Percentiles rank a stretch among this genome's conserved stretches.
These are phyloP conservation scores for Claviceps maximensis DNA, from an alignment of 2,329 filamentous ascomycete genomes.

Conservation along the genomic window DNA sequence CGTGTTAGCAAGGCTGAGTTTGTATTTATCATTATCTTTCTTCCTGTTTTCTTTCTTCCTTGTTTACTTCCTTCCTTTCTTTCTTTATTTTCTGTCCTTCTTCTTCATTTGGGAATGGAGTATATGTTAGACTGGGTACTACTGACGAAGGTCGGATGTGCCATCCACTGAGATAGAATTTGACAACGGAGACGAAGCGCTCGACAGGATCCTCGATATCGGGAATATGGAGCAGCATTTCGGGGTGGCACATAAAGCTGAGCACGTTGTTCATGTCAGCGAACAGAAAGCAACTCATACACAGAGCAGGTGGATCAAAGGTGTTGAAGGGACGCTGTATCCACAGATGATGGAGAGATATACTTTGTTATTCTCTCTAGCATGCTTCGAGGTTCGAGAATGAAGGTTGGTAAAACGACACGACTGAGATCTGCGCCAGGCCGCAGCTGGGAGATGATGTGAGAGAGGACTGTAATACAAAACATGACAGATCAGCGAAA, in stretches of 20 bases:
- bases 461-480: constrained; percentile 58
- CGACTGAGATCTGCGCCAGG: constrained; percentile 90
- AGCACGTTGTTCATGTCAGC: constrained; percentile 2
- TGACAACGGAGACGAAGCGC: constrained; percentile 88
- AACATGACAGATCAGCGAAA: not conserved
- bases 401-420: constrained; percentile 92
- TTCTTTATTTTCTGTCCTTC: not conserved
- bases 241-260: constrained; percentile 98
- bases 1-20: not conserved
- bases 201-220: constrained; percentile 77
- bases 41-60: not conserved
- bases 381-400: constrained; percentile 95
- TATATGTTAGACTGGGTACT: not conserved
- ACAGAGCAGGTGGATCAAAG: not conserved
- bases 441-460: constrained; percentile 94
- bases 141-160: constrained; percentile 93
- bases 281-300: not conserved
- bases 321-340: not conserved
- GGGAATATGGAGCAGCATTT: constrained; percentile 82
- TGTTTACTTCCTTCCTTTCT: no score
- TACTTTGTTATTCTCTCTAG: constrained; percentile 97
- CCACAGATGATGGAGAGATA: constrained; percentile 17
- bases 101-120: not conserved
- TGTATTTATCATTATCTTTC: not conserved
- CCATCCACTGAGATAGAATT: constrained; percentile 97